Evolutionary conservation across 2,329 filamentous ascomycete species (phyloP).

Genomic region (Colletotrichum sp.): DNA sequence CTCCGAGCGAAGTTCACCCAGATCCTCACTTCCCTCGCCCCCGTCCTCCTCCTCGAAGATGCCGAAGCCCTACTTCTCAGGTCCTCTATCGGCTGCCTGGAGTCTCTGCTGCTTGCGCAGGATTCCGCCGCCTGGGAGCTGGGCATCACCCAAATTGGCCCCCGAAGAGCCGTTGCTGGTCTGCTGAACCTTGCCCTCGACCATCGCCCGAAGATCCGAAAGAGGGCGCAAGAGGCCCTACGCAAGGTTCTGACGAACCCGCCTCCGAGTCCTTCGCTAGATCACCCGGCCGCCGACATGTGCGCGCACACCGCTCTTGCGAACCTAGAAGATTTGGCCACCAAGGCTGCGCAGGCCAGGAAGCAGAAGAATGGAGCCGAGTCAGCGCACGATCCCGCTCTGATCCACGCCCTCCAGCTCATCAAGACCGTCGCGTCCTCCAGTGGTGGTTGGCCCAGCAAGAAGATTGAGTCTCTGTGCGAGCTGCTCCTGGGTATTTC

Average conservation of each 20-base stretch:
- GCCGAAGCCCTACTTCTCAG: slow-evolving; percentile 87
- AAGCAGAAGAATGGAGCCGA: slow-evolving; percentile 67
- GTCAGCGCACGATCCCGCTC: slow-evolving; percentile 74
- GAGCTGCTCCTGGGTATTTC: slow-evolving; percentile 89
- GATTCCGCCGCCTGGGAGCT: slow-evolving; percentile 89
- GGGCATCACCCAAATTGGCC: slow-evolving; percentile 81
- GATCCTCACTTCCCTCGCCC: slow-evolving; percentile 86
- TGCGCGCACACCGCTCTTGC: slow-evolving; percentile 90
- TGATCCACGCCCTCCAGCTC: slow-evolving; percentile 92
- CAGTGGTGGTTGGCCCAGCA: slow-evolving; percentile 93
- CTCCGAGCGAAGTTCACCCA: slow-evolving; percentile 94
- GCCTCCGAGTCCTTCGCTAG: slow-evolving; percentile 88
- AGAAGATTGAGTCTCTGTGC: slow-evolving; percentile 91
- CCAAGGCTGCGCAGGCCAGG: slow-evolving; percentile 63
- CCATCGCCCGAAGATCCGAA: slow-evolving; percentile 89
- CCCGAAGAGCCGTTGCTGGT: slow-evolving; percentile 84
- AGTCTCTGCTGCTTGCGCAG: slow-evolving; percentile 89
- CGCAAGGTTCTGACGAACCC: slow-evolving; percentile 82
- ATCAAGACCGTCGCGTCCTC: slow-evolving; percentile 88
- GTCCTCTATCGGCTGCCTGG: slow-evolving; percentile 90
- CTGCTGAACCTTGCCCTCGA: slow-evolving; percentile 86
- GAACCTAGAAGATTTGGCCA: slow-evolving; percentile 76
- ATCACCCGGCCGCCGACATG: slow-evolving; percentile 95
- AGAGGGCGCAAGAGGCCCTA: slow-evolving; percentile 89
- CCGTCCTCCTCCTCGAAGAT: slow-evolving; percentile 78